Base-by-base conservation (phyloP, 305 asterid genomes). In the Lippia alba region DNA sequence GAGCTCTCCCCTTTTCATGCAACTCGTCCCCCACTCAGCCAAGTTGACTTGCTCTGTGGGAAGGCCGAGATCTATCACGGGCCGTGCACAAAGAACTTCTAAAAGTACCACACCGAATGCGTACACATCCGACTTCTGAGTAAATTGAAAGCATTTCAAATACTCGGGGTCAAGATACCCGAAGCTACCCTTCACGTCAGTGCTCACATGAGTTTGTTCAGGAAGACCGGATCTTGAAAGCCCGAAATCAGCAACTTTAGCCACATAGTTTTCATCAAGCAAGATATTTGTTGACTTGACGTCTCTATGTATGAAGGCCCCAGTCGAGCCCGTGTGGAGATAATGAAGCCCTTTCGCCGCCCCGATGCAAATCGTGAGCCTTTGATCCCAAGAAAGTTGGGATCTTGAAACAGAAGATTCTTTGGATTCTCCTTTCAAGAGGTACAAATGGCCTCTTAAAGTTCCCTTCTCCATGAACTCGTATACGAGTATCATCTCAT, bases 61-160 rank as follows among this genome's bases (percentile, higher is more conserved):
- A 40, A 76, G 82, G 53, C 1, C 19, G 0, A 3, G 57, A 58
- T 58, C 30, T 3, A 78, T 32, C 18, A 75, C 86, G 6, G 81
- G 79, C 58, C 80, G 63, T 33, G 81, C 83, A 33, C 85, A 83
- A 12, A 80, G 74, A 19, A 66, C 81, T 66, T 83, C 87, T 20
- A 80, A 67, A 55, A 83, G 83, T 8, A 83, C 87, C 6, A 80
- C 85, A 1, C 83, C 87, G 3, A 83, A 83, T 6, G 82, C 74
- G 50, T 82, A 82, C 41, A 79, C 82, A 44, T 79, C 87, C 0
- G 84, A 79, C 49, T 77, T 79, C 19, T 71, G 75, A 24, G 82
- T 82, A 0, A 74, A 48, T 45, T 71, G 70, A 24, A 41, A 32
- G 57, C 64, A 71, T 24, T 10, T 63, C 3, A 41, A 60, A 62